Evolutionary conservation across 257 asterid genomes (phyloP), one percentile per base, ranked within the genome.

Genomic region (Solanum gracilifrons): DNA sequence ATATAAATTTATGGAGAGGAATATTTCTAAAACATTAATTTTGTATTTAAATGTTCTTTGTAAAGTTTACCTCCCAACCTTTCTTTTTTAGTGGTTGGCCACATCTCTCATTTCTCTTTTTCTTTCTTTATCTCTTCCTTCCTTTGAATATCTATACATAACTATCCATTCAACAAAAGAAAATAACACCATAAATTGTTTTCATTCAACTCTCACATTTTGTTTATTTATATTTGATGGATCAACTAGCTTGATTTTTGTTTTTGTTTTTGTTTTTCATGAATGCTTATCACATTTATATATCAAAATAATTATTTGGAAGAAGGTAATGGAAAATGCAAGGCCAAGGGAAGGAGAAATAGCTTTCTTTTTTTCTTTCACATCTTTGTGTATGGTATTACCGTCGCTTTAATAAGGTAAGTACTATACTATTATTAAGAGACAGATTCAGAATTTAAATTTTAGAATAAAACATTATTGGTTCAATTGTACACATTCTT

Each of bases 211-310:
- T 27, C 37, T 80, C 41, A 27, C 41, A 80, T 80, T 86, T 60
- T 84, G 87, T 35, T 37, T 68, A 55, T 84, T 85, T 16, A 58
- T 85, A 71, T 83, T 41, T 27, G n/a, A 79, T 43, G 84, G 62
- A 41, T 41, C 33, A 41, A 77, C 33, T 25, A 77, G 62, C 7
- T 25, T 15, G 5, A 9, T 35, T 71, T 72, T 72, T 72, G 1
- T 31, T 71, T 72, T 72, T 72, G 1, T 31, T 71, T 72, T 72
- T 5, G 0, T 51, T 31, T 39, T 41, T 87, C 69, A 83, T 82
- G 90, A 87, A 76, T 91, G 95, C 93, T 92, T 92, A 93, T 87
- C 46, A 12, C 87, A 85, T 86, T 89, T 86, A 66, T 87, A 72
- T 35, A 32, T 87, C 87, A 43, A 89, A 88, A 87, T 82, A 87